These are phyloP conservation scores for Bipolaris victoriae DNA, from an alignment of 2,329 filamentous ascomycete genomes.

Conservation along the genomic window DNA sequence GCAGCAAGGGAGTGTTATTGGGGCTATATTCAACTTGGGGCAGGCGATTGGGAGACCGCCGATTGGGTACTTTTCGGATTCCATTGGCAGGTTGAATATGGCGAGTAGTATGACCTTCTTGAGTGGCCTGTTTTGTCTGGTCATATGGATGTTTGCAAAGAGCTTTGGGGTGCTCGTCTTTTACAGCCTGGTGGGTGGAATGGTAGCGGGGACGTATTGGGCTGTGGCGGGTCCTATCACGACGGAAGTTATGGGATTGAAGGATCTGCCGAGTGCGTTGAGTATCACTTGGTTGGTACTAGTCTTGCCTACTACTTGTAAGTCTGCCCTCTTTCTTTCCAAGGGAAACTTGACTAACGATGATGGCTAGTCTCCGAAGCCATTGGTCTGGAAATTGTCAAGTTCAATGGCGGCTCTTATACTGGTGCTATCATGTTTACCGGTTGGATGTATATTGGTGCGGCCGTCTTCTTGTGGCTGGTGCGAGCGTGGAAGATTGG, in stretches of 20 bases:
- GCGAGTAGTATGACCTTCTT: slow-evolving; percentile 68
- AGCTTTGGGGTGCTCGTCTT: slow-evolving; percentile 72
- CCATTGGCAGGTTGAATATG: slow-evolving; percentile 74
- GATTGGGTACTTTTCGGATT: slow-evolving; percentile 75
- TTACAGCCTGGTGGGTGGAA: slow-evolving; percentile 70
- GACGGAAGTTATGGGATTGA: slow-evolving; percentile 75
- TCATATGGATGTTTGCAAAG: slow-evolving; percentile 75
- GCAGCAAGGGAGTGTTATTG: slow-evolving; percentile 71
- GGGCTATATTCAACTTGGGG: slow-evolving; percentile 73
- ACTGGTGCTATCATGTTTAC: slow-evolving; percentile 66
- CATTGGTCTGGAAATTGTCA: slow-evolving; percentile 62
- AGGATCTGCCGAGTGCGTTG: slow-evolving; percentile 70
- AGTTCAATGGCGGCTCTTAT: slow-evolving; percentile 57
- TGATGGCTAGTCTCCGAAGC: slow-evolving; percentile 55
- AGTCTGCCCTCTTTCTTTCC: slow-evolving; percentile 20
- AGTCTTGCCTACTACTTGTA: slow-evolving; percentile 70
- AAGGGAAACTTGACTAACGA: slow-evolving; percentile 9
- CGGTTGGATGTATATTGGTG: slow-evolving; percentile 67
- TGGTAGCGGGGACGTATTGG: slow-evolving; percentile 73
- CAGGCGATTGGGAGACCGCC: slow-evolving; percentile 72
- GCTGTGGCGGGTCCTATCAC: slow-evolving; percentile 68
- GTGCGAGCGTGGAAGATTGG: slow-evolving; percentile 67
- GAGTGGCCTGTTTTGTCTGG: slow-evolving; percentile 68
- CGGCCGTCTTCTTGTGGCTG: slow-evolving; percentile 60
- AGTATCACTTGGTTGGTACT: slow-evolving; percentile 76